These are phyloP conservation scores for Metschnikowia bowlesiae DNA, from an alignment of 805 yeast genomes.

Conservation along the genomic window DNA sequence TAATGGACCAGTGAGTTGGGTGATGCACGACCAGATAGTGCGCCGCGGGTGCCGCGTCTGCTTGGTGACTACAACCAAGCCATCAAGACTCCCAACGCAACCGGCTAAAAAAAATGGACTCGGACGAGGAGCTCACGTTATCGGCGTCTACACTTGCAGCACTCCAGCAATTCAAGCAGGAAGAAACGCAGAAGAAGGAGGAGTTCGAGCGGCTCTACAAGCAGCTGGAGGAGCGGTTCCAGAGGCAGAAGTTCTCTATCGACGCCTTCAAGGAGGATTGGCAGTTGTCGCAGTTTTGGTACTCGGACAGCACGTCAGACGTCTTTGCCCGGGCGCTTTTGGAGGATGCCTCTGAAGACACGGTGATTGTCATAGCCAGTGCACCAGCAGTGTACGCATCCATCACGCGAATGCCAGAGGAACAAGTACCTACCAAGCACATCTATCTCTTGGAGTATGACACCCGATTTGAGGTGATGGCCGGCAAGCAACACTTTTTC, in stretches of 20 bases:
- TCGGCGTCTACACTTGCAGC: conserved; percentile 52
- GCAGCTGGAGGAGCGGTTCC: conserved; percentile 55
- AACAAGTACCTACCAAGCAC: conserved; percentile 57
- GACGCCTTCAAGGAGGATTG: conserved; percentile 84
- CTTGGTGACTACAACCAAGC: not conserved
- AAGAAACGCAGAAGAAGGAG: conserved; percentile 54
- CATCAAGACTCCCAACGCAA: not conserved
- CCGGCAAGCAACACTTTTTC: conserved; percentile 62
- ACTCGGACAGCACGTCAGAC: conserved; percentile 68
- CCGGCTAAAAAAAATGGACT: conserved; percentile 24
- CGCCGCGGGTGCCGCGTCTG: not conserved
- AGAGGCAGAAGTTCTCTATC: conserved; percentile 48
- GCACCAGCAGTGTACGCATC: conserved; percentile 95
- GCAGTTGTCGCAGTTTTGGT: conserved; percentile 94
- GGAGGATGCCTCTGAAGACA: conserved; percentile 69
- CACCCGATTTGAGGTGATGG: conserved; percentile 66
- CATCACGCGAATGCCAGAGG: conserved; percentile 48
- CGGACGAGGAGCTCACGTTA: conserved; percentile 41
- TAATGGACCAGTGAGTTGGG: not conserved
- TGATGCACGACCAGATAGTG: conserved; percentile 2
- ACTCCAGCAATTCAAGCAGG: conserved; percentile 58
- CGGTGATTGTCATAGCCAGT: conserved; percentile 71
- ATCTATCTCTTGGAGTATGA: conserved; percentile 79
- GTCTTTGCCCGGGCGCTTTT: conserved; percentile 64
- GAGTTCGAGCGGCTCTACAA: conserved; percentile 51